A percentile compares a stretch with the other conserved stretches of the same genome.
Evolutionary conservation across 176 grass and related monocot genomes (phyloP).

Genomic region (Carex parvula): DNA sequence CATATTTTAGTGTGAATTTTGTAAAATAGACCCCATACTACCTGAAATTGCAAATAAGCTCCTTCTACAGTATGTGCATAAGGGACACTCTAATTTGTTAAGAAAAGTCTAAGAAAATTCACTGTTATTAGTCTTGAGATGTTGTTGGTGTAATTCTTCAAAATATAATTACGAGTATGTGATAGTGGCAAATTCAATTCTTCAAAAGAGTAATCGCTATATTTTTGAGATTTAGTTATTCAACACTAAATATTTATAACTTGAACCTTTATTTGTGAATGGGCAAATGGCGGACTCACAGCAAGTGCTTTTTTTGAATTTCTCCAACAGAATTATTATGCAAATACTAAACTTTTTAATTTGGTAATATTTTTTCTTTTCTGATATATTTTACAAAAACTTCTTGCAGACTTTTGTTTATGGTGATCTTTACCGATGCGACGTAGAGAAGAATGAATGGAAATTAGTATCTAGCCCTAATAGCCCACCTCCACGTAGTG

Average conservation of each 20-base stretch:
- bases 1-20: neutral
- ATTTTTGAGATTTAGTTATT: neutral
- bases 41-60: neutral
- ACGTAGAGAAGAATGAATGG: conserved; percentile 97
- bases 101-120: neutral
- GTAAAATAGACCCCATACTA: neutral
- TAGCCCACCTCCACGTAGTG: conserved; percentile 93
- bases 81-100: neutral
- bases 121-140: neutral
- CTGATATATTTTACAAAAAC: conserved; percentile 1
- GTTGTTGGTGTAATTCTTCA: neutral
- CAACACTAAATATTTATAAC: neutral
- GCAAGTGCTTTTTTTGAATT: neutral
- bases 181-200: neutral
- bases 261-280: neutral
- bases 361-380: neutral
- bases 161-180: neutral
- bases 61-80: neutral
- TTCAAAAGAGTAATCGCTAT: neutral
- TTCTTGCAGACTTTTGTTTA: conserved; percentile 90
- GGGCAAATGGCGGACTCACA: neutral
- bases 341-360: neutral
- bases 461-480: conserved; percentile 95
- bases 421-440: conserved; percentile 96
- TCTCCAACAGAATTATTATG: neutral